phyloP scores from a whole-genome alignment of 768 basidiomycete species.

The Phallus indusiatus region DNA sequence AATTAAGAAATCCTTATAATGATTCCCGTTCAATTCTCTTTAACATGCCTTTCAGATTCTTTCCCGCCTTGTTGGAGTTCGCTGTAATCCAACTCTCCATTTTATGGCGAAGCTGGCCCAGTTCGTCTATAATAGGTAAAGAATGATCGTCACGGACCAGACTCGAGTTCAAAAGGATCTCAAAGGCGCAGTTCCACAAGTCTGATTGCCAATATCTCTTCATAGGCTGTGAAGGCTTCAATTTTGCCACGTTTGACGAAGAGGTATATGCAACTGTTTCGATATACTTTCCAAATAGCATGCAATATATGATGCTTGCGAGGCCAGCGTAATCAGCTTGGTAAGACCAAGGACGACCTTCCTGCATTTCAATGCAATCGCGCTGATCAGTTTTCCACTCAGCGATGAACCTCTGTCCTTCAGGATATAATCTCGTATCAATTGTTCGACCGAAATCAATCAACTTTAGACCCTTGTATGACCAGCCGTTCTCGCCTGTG shows the following conservation, averaged over 20 bases:
- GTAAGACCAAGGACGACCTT: conserved; percentile 81
- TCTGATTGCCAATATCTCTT: conserved; percentile 94
- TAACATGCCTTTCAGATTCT: conserved; percentile 68
- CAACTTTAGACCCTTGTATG: conserved; percentile 75
- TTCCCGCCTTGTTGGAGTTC: conserved; percentile 80
- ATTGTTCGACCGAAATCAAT: conserved; percentile 98
- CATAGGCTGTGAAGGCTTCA: conserved; percentile 62
- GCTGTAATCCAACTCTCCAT: conserved; percentile 84
- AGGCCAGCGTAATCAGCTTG: conserved; percentile 97
- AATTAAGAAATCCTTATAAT: not conserved
- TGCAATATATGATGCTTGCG: conserved; percentile 87
- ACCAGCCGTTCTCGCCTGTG: conserved; percentile 77
- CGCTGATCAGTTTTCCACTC: conserved; percentile 86
- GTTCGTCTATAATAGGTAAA: conserved; percentile 65
- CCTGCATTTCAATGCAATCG: conserved; percentile 88
- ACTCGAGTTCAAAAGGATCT: conserved; percentile 75
- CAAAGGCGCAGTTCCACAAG: conserved; percentile 78
- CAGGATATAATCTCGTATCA: conserved; percentile 75
- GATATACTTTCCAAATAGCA: conserved; percentile 96
- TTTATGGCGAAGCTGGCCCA: conserved; percentile 55
- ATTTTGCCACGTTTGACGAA: not conserved
- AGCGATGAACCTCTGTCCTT: conserved; percentile 68
- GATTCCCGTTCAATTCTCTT: conserved; percentile 57
- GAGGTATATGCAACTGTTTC: conserved; percentile 49
- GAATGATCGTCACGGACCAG: conserved; percentile 43